A percentile compares a stretch with the other conserved stretches of the same genome.
These are phyloP conservation scores for Fusarium agapanthi DNA, from an alignment of 2,329 filamentous ascomycete genomes.

Conservation along the genomic window DNA sequence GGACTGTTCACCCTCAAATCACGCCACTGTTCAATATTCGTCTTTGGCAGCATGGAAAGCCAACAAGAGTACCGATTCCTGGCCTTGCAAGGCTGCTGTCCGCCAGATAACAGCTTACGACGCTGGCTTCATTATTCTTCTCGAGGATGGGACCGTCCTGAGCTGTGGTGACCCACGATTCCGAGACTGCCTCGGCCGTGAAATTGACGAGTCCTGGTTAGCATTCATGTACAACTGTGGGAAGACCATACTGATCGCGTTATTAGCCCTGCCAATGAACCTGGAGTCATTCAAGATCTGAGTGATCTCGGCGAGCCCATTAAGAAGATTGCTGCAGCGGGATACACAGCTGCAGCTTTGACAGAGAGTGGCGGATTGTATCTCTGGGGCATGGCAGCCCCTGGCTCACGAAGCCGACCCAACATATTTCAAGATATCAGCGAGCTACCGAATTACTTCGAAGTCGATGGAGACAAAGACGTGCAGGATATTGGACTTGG, in stretches of 20 bases:
- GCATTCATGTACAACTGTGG: neutral
- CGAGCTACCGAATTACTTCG: constrained; percentile 53
- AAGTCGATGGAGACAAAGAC: constrained; percentile 58
- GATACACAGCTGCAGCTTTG: constrained; percentile 66
- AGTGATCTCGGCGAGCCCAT: constrained; percentile 61
- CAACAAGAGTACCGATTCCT: constrained; percentile 13
- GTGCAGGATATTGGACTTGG: constrained; percentile 67
- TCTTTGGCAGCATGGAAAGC: constrained; percentile 32
- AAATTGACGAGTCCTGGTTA: constrained; percentile 50
- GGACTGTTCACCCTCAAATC: neutral
- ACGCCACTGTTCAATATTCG: constrained; percentile 34
- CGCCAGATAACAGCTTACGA: constrained; percentile 58
- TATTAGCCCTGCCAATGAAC: constrained; percentile 55
- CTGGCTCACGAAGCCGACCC: constrained; percentile 43
- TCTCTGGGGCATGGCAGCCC: constrained; percentile 61
- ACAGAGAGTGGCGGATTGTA: constrained; percentile 68
- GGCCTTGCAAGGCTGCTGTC: constrained; percentile 41
- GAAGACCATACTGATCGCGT: constrained; percentile 5
- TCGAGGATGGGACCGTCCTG: constrained; percentile 55
- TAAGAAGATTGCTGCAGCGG: constrained; percentile 62
- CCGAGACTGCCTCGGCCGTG: constrained; percentile 63
- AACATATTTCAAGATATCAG: constrained; percentile 45
- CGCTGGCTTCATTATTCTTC: constrained; percentile 59
- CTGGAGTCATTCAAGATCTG: constrained; percentile 59
- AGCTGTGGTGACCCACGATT: constrained; percentile 69